phyloP scores from a whole-genome alignment of 805 yeast genomes.

The Lipomyces yamanashiensis region DNA sequence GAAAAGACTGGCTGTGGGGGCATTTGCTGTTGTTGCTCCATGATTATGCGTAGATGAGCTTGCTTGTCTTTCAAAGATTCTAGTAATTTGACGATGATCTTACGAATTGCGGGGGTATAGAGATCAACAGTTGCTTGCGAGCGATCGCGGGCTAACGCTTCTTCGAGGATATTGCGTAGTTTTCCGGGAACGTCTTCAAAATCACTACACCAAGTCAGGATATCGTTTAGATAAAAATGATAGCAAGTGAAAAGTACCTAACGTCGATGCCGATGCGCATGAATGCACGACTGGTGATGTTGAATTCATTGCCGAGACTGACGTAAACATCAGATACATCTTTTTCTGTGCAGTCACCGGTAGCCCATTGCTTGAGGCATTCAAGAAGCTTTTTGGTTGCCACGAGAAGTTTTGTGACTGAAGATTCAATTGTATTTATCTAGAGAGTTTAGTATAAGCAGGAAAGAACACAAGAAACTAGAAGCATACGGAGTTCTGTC shows the following conservation, averaged over 20 bases:
- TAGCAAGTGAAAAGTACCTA: constrained; percentile 21
- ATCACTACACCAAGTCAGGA: constrained; percentile 51
- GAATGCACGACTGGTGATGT: constrained; percentile 81
- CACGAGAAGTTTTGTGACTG: constrained; percentile 77
- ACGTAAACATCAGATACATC: constrained; percentile 92
- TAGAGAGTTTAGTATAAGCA: not conserved
- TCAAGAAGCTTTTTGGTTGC: constrained; percentile 90
- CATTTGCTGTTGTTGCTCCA: constrained; percentile 21
- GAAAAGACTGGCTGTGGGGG: not conserved
- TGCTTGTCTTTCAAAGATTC: constrained; percentile 84
- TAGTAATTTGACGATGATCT: constrained; percentile 78
- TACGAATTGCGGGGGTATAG: constrained; percentile 82
- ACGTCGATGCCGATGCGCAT: constrained; percentile 77
- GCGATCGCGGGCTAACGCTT: constrained; percentile 82
- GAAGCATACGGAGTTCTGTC: constrained; percentile 8
- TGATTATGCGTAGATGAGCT: constrained; percentile 51
- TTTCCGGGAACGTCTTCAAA: constrained; percentile 89
- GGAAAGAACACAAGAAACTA: not conserved
- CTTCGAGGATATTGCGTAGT: constrained; percentile 77
- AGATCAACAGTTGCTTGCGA: constrained; percentile 79
- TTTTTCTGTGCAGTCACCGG: constrained; percentile 73
- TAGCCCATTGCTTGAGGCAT: constrained; percentile 87
- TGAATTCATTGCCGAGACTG: constrained; percentile 89
- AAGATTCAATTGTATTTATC: constrained; percentile 64
- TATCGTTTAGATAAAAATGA: not conserved